A percentile compares a stretch with the other conserved stretches of the same genome.
Evolutionary conservation across 257 asterid genomes (phyloP).

Genomic region (Nicotiana otophora): DNA sequence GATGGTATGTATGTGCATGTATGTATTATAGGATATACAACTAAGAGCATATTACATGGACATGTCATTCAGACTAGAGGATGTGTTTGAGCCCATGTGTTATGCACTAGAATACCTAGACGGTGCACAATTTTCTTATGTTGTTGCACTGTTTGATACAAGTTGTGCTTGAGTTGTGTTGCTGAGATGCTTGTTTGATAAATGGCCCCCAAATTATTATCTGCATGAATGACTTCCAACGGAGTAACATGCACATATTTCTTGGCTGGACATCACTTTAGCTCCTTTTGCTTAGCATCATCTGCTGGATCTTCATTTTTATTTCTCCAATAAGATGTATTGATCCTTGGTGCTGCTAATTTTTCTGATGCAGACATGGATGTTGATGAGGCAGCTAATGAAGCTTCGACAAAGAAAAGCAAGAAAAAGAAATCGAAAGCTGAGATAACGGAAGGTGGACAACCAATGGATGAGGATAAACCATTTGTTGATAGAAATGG

Average conservation of each 20-base stretch:
- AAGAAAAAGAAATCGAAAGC: slow-evolving; percentile 42
- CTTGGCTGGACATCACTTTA: too few species aligned
- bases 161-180: neutral
- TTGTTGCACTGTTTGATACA: neutral
- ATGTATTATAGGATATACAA: neutral
- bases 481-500: slow-evolving; percentile 32
- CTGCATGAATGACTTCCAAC: too few species aligned
- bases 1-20: neutral
- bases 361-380: slow-evolving; percentile 23
- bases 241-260: too few species aligned
- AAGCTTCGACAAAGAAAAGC: slow-evolving; percentile 31
- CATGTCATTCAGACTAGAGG: neutral
- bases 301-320: too few species aligned
- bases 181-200: too few species aligned
- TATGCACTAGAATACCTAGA: too few species aligned
- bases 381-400: slow-evolving; percentile 22
- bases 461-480: slow-evolving; percentile 42
- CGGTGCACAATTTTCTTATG: too few species aligned
- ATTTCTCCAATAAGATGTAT: too few species aligned
- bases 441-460: slow-evolving; percentile 15
- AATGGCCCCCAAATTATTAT: too few species aligned
- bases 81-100: neutral
- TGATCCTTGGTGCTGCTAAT: neutral
- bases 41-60: neutral
- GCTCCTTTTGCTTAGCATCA: too few species aligned